These are phyloP conservation scores for Trichoderma breve DNA, from an alignment of 2,329 filamentous ascomycete genomes.

Conservation along the genomic window DNA sequence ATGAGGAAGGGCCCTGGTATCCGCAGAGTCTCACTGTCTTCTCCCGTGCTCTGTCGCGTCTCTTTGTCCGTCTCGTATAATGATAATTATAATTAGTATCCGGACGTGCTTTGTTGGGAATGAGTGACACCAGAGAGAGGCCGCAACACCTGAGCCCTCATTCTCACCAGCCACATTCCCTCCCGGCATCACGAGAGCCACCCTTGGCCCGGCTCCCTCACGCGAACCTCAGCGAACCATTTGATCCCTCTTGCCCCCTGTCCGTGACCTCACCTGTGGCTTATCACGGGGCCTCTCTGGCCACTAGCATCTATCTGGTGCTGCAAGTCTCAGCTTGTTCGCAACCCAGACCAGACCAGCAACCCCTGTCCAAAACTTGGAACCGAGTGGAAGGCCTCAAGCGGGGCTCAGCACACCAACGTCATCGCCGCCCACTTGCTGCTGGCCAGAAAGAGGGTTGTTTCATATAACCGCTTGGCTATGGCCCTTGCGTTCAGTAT, in stretches of 20 bases:
- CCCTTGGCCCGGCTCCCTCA: not conserved
- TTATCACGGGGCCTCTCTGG: constrained; percentile 14
- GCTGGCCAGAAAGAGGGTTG: not conserved
- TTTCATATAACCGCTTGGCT: constrained; percentile 12
- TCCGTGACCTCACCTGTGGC: constrained; percentile 17
- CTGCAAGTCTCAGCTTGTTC: not conserved
- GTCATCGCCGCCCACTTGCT: constrained; percentile 16
- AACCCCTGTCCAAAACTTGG: constrained; percentile 17
- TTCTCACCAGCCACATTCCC: constrained; percentile 15
- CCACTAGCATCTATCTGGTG: constrained; percentile 2
- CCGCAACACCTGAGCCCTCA: not conserved
- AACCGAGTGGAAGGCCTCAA: constrained; percentile 16
- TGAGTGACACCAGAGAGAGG: not conserved
- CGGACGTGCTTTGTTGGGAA: not conserved
- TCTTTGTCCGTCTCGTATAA: not conserved
- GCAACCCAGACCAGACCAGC: not conserved
- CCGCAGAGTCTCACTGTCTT: not conserved
- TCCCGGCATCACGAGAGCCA: constrained; percentile 8
- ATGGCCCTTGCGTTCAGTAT: not conserved
- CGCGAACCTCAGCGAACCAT: not conserved
- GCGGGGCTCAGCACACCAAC: constrained; percentile 22
- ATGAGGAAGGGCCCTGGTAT: not conserved
- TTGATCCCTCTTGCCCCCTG: not conserved
- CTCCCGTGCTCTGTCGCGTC: not conserved
- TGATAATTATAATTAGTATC: not conserved